A percentile compares a stretch with the other conserved stretches of the same genome.
These are phyloP conservation scores for Eucalyptus polybractea DNA, from an alignment of 345 rosid species.

Conservation along the genomic window DNA sequence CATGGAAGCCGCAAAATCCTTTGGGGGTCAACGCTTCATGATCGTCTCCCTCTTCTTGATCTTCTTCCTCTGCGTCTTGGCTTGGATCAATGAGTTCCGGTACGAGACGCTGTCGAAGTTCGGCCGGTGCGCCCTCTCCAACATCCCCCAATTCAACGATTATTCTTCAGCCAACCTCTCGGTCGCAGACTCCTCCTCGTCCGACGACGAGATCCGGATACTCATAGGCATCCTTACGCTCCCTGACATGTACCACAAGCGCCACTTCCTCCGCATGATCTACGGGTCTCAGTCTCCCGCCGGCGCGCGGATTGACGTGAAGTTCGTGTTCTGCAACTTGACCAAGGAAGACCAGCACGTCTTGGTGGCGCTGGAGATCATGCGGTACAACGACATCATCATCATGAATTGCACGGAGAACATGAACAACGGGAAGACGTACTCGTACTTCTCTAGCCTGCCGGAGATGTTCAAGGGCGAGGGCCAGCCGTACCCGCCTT, in stretches of 20 bases:
- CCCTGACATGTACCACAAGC: slow-evolving; percentile 69
- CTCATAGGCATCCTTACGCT: slow-evolving; percentile 68
- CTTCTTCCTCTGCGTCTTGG: slow-evolving; percentile 44
- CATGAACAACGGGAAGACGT: slow-evolving; percentile 86
- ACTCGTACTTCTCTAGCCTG: slow-evolving; percentile 70
- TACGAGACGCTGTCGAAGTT: slow-evolving; percentile 31
- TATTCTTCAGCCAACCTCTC: not conserved
- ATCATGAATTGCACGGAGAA: slow-evolving; percentile 72
- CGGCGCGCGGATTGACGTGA: slow-evolving; percentile 55
- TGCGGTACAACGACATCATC: slow-evolving; percentile 72
- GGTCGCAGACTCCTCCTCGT: not conserved
- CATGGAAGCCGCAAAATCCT: not conserved
- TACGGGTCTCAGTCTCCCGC: slow-evolving; percentile 40
- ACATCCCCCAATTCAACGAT: not conserved
- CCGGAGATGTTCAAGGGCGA: slow-evolving; percentile 39
- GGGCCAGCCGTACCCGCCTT: slow-evolving; percentile 36
- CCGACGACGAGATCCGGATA: slow-evolving; percentile 25
- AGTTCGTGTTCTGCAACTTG: slow-evolving; percentile 83
- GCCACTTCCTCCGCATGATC: slow-evolving; percentile 58
- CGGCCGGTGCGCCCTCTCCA: slow-evolving; percentile 31
- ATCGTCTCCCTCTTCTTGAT: slow-evolving; percentile 47
- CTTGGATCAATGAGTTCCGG: slow-evolving; percentile 43
- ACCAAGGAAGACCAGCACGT: slow-evolving; percentile 81
- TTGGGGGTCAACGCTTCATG: slow-evolving; percentile 16
- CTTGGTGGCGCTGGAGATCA: slow-evolving; percentile 78